Percentiles rank a stretch among this genome's conserved stretches.
Evolutionary conservation across 306 rosid species (phyloP).

Genomic region (Glycyrrhiza uralensis): DNA sequence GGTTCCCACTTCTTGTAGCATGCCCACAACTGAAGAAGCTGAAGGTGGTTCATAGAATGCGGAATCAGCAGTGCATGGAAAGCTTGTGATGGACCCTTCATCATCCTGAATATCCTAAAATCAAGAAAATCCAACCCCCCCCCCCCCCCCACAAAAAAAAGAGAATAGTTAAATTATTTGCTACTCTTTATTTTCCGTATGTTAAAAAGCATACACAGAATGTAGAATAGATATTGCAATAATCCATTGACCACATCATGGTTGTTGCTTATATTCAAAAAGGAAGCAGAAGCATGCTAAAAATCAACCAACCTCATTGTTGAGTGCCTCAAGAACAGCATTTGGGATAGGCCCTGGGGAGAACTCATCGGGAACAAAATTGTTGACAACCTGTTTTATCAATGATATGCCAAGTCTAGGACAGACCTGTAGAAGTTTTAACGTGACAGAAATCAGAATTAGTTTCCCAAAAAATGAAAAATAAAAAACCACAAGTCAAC

Average conservation of each 20-base stretch:
- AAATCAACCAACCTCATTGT: conserved; percentile 56
- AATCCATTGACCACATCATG: neutral
- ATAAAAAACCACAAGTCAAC: neutral
- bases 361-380: conserved; percentile 87
- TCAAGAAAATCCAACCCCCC: conserved; percentile 15
- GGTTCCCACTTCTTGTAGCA: conserved; percentile 54
- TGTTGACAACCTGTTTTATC: conserved; percentile 63
- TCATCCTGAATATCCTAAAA: conserved; percentile 52
- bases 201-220: neutral
- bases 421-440: conserved; percentile 54
- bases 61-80: conserved; percentile 63
- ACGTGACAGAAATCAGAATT: neutral
- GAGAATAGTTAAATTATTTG: neutral
- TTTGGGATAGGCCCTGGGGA: conserved; percentile 68
- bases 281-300: neutral
- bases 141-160: neutral
- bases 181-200: neutral
- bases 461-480: neutral
- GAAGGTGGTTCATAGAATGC: conserved; percentile 62
- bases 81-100: conserved; percentile 44
- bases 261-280: neutral
- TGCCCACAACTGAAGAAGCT: conserved; percentile 44
- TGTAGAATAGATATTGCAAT: neutral
- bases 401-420: conserved; percentile 61
- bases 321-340: conserved; percentile 57